These are phyloP conservation scores for Trypanosoma rangeli DNA, from an alignment of 208 protist species.

Conservation along the genomic window DNA sequence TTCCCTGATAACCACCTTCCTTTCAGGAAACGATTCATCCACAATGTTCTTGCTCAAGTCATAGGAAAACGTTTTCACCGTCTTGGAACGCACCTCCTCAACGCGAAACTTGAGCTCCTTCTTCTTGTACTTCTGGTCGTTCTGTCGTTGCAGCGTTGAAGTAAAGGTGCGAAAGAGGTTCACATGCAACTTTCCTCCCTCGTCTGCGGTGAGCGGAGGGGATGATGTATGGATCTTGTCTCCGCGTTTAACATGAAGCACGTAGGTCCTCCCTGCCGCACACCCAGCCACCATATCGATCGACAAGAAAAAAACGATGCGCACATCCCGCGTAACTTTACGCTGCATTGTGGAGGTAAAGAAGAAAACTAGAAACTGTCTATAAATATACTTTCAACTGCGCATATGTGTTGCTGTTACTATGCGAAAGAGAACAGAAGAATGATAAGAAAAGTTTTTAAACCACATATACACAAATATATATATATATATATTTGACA, in stretches of 20 bases:
- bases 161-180: conserved; percentile 16
- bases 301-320: conserved; percentile 19
- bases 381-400: background rate
- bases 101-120: conserved; percentile 24
- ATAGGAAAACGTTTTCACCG: conserved; percentile 5
- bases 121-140: conserved; percentile 12
- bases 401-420: background rate
- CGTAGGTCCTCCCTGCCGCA: conserved; percentile 7
- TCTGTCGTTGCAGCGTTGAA: conserved; percentile 18
- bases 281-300: conserved; percentile 33
- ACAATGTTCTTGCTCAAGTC: conserved; percentile 21
- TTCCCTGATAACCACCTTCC: conserved; percentile 13
- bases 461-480: no score
- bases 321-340: conserved; percentile 21
- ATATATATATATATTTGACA: no score
- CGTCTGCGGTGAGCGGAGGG: conserved; percentile 5
- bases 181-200: conserved; percentile 1
- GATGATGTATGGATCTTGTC: conserved; percentile 23
- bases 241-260: conserved; percentile 20
- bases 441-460: no score
- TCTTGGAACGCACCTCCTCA: background rate
- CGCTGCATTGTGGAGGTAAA: conserved; percentile 14
- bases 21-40: conserved; percentile 16
- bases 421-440: no score
- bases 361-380: background rate